Evolutionary conservation across 1,139 yeast species (phyloP).

Genomic region (Geotrichum histeridarum): DNA sequence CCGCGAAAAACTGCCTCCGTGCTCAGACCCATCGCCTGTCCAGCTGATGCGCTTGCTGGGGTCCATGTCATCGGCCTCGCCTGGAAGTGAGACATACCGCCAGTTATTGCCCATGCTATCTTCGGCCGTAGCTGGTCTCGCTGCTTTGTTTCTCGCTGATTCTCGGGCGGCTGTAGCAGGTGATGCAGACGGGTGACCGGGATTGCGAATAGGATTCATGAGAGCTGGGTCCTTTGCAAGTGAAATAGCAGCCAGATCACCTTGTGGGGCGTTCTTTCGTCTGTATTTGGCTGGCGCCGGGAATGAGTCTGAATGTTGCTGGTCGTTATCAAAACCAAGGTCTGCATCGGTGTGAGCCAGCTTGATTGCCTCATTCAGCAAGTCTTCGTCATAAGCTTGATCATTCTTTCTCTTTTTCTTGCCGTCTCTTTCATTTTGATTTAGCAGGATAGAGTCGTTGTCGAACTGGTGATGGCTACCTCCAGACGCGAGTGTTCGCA

Average conservation of each 20-base stretch:
- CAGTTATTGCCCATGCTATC: neutral
- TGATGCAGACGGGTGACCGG: conserved; percentile 7
- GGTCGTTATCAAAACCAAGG: neutral
- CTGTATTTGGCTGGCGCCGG: neutral
- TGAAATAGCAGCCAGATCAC: conserved; percentile 10
- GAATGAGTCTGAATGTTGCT: neutral
- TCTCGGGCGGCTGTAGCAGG: too few relatives aligned
- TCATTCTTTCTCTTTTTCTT: neutral
- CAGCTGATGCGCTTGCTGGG: conserved; percentile 22
- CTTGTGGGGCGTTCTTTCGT: neutral
- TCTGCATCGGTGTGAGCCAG: neutral
- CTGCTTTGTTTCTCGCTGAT: too few relatives aligned
- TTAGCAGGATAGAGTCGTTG: neutral
- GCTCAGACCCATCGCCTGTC: conserved; percentile 32
- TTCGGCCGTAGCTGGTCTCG: neutral
- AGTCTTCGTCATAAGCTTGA: conserved; percentile 10
- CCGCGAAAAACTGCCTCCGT: conserved; percentile 49
- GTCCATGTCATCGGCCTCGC: conserved; percentile 5
- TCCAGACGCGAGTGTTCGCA: conserved; percentile 22
- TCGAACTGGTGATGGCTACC: conserved; percentile 5
- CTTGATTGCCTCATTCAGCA: conserved; percentile 7
- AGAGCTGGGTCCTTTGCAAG: conserved; percentile 8
- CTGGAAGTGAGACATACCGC: conserved; percentile 4
- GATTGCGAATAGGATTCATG: conserved; percentile 3
- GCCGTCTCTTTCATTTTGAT: neutral